Conservation (phyloP, 495 filamentous ascomycete genomes). For the Aspergillus cavernicola region DNA sequence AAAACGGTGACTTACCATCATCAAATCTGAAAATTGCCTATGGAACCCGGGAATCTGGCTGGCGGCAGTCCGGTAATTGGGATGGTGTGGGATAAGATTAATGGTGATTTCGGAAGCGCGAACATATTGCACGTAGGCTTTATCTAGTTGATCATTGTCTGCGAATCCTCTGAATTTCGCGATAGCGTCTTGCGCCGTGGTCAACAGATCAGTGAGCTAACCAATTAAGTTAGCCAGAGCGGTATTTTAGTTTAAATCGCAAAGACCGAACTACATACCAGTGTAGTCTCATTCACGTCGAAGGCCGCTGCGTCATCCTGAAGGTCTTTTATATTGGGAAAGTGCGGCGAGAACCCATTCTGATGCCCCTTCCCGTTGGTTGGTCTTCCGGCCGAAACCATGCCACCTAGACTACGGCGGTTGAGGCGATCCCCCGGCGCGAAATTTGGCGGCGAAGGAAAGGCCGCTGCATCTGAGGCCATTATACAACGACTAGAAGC, state of each 20-base stretch:
- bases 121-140: constrained; percentile 73
- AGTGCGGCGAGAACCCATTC: constrained; percentile 35
- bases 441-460: constrained; percentile 38
- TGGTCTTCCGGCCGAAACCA: constrained; percentile 27
- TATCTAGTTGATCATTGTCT: constrained; percentile 54
- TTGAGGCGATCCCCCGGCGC: constrained; percentile 33
- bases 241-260: neutral
- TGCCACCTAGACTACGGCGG: constrained; percentile 26
- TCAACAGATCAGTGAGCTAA: constrained; percentile 35
- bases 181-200: constrained; percentile 35
- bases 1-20: constrained; percentile 27
- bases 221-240: neutral
- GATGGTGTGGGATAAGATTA: constrained; percentile 68
- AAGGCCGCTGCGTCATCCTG: constrained; percentile 45
- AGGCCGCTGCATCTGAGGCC: constrained; percentile 42
- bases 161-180: constrained; percentile 29
- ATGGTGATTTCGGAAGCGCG: constrained; percentile 72
- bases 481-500: constrained; percentile 31
- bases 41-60: constrained; percentile 35
- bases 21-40: constrained; percentile 39
- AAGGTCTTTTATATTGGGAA: constrained; percentile 74
- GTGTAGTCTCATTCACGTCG: constrained; percentile 37
- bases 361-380: constrained; percentile 25
- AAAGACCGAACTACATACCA: constrained; percentile 30
- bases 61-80: constrained; percentile 50